Conservation (phyloP, 208 protist species). For the Wallacemonas rigidus region DNA sequence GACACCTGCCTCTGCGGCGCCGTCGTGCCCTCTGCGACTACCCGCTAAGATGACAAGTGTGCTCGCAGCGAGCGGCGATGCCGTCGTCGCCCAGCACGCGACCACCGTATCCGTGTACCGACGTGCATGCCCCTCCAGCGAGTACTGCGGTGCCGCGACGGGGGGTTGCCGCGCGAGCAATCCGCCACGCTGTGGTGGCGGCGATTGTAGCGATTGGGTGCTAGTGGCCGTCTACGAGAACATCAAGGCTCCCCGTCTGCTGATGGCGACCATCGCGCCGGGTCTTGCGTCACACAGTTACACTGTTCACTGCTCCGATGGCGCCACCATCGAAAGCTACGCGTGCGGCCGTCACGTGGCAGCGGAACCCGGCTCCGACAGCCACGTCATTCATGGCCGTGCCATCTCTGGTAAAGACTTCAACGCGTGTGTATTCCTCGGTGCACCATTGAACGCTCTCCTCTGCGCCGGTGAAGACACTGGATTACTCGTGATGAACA, state of each 20-base stretch:
- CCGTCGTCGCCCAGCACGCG: slow-evolving; percentile 49
- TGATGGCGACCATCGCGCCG: slow-evolving; percentile 31
- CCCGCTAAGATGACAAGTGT: slow-evolving; percentile 50
- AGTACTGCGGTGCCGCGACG: no score
- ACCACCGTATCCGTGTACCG: slow-evolving; percentile 51
- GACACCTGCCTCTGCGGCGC: not conserved
- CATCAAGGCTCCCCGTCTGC: slow-evolving; percentile 58
- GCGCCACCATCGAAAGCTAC: slow-evolving; percentile 26
- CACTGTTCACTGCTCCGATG: slow-evolving; percentile 75
- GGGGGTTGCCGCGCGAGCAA: no score
- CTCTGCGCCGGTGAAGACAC: slow-evolving; percentile 75
- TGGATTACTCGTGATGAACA: slow-evolving; percentile 35
- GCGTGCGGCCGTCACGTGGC: slow-evolving; percentile 1
- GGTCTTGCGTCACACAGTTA: slow-evolving; percentile 8
- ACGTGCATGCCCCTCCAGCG: not conserved
- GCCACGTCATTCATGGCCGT: slow-evolving; percentile 35
- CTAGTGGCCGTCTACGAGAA: slow-evolving; percentile 40
- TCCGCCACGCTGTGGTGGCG: not conserved
- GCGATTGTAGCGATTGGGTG: slow-evolving; percentile 32
- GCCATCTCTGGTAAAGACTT: slow-evolving; percentile 67
- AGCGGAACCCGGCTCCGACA: not conserved
- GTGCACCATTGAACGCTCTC: slow-evolving; percentile 27
- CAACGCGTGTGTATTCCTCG: slow-evolving; percentile 52
- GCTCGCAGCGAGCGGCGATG: slow-evolving; percentile 30
- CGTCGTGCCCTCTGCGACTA: slow-evolving; percentile 39